Percentiles rank a stretch among this genome's conserved stretches.
phyloP scores from a whole-genome alignment of 306 rosid genomes.

The Trichosanthes cucumerina region DNA sequence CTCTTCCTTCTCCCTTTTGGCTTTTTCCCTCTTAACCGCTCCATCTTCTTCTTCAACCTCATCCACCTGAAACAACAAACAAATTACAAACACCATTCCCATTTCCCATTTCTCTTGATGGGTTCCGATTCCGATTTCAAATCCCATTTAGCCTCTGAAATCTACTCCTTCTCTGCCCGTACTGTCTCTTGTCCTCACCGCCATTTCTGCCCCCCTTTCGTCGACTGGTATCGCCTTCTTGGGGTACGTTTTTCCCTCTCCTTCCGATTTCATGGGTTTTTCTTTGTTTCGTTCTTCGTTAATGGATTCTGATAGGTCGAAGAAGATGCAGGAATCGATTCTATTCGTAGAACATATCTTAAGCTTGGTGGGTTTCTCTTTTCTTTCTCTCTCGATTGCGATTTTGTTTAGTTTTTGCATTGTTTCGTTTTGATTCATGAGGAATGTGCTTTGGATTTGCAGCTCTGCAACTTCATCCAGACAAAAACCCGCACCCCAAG shows the following conservation, averaged over 20 bases:
- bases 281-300: slow-evolving; percentile 7
- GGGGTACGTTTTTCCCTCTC: slow-evolving; percentile 44
- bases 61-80: neutral
- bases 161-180: slow-evolving; percentile 56
- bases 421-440: neutral
- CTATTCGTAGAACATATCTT: slow-evolving; percentile 61
- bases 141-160: slow-evolving; percentile 48
- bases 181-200: slow-evolving; percentile 46
- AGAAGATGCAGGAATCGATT: slow-evolving; percentile 46
- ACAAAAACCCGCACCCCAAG: slow-evolving; percentile 77
- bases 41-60: slow-evolving; percentile 28
- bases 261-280: neutral
- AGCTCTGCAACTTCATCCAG: slow-evolving; percentile 96
- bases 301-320: slow-evolving; percentile 43
- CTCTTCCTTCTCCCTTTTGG: slow-evolving; percentile 25
- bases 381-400: neutral
- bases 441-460: slow-evolving; percentile 11
- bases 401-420: neutral
- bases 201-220: slow-evolving; percentile 29
- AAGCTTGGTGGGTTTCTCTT: slow-evolving; percentile 56
- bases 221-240: slow-evolving; percentile 86
- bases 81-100: neutral
- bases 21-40: slow-evolving; percentile 43
- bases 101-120: slow-evolving; percentile 7
- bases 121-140: slow-evolving; percentile 47